Evolutionary conservation across 345 rosid genomes (phyloP).

Genomic region (Salix udensis): DNA sequence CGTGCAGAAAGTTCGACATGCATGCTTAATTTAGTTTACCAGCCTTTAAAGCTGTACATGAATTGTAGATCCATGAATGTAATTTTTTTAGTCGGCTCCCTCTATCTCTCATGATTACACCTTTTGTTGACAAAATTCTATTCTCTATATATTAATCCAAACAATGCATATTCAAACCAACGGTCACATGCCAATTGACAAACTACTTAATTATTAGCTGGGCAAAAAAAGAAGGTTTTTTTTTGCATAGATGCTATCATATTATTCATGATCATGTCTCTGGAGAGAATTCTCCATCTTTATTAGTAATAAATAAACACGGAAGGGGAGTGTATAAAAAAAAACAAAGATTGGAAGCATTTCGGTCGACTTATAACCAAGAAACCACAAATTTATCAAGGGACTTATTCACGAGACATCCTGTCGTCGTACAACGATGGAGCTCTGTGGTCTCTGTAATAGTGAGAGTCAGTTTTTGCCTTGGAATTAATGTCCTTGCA

Average conservation of each 20-base stretch:
- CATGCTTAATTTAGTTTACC: neutral
- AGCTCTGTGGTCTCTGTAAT: neutral
- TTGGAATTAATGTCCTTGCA: conserved; percentile 3
- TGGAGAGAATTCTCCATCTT: neutral
- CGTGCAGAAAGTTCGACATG: neutral
- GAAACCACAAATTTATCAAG: neutral
- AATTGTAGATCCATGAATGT: neutral
- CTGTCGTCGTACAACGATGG: neutral
- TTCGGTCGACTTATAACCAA: neutral
- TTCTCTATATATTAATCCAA: neutral
- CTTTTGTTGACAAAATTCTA: conserved; percentile 15
- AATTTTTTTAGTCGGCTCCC: conserved; percentile 6
- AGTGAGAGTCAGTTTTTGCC: neutral
- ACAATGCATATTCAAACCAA: conserved; percentile 18
- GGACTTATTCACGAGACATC: neutral
- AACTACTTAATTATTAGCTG: neutral
- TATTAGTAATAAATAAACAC: neutral
- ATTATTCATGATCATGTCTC: neutral
- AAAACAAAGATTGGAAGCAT: neutral
- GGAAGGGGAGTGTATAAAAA: neutral
- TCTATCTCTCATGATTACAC: conserved; percentile 6
- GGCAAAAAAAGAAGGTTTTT: neutral
- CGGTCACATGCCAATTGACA: conserved; percentile 20
- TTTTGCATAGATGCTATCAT: neutral
- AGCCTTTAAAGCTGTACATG: conserved; percentile 6